phyloP scores from a whole-genome alignment of 2,329 filamentous ascomycete species.

The Atkinsonella texensis region DNA sequence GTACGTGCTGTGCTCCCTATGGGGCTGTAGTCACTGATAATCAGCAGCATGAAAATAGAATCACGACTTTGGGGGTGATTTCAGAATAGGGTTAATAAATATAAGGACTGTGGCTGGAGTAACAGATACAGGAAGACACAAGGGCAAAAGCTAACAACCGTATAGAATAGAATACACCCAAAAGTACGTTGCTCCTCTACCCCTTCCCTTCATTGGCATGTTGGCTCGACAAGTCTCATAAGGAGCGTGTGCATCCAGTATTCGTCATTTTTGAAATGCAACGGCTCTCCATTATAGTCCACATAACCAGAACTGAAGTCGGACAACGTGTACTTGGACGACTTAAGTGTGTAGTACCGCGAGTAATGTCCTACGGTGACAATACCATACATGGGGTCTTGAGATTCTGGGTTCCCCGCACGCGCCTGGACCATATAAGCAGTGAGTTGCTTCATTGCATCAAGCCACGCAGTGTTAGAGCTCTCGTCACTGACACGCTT shows the following conservation, averaged over 20 bases:
- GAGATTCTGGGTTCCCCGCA: neutral
- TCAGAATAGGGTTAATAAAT: constrained; percentile 4
- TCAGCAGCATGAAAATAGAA: constrained; percentile 7
- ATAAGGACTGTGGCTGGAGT: too few relatives aligned
- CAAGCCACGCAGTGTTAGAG: neutral
- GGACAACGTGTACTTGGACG: neutral
- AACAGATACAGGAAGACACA: neutral
- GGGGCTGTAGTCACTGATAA: constrained; percentile 4
- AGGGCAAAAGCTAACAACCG: too few relatives aligned
- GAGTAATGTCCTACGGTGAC: constrained; percentile 2
- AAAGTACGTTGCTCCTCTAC: too few relatives aligned
- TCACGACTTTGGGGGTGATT: constrained; percentile 7
- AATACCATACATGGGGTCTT: constrained; percentile 1
- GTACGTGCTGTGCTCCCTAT: constrained; percentile 2
- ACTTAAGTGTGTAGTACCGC: neutral
- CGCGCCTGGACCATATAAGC: neutral
- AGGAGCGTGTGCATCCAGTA: constrained; percentile 1
- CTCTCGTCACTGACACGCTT: neutral
- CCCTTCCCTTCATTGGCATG: neutral
- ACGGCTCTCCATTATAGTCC: neutral
- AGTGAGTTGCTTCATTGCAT: neutral
- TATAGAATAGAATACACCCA: too few relatives aligned
- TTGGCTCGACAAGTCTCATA: neutral
- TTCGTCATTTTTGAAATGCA: constrained; percentile 1
- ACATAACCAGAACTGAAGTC: constrained; percentile 1